These are phyloP conservation scores for Puccinia horiana DNA, from an alignment of 1,284 basidiomycete species.

Conservation along the genomic window DNA sequence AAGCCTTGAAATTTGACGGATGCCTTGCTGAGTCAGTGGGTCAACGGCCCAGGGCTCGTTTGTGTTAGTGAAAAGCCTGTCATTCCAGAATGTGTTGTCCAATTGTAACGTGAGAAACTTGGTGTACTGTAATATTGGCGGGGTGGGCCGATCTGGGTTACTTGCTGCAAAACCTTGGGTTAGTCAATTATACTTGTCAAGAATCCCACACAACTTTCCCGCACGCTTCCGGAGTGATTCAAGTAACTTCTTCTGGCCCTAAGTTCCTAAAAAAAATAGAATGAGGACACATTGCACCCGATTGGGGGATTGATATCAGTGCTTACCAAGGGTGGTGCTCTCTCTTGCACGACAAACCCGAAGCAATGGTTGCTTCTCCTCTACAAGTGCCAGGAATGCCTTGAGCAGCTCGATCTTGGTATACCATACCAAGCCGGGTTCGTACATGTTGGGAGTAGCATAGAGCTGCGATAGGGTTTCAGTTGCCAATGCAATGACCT, in stretches of 20 bases:
- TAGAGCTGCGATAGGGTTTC: too few species aligned
- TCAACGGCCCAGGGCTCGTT: not conserved
- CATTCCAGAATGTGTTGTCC: not conserved
- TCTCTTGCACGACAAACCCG: not conserved
- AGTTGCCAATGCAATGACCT: too few species aligned
- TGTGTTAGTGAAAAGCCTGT: not conserved
- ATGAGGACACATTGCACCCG: too few species aligned
- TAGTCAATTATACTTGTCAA: not conserved
- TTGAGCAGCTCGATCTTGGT: not conserved
- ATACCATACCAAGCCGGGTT: not conserved
- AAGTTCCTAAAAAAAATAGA: not conserved
- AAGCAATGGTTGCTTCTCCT: not conserved
- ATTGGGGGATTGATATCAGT: too few species aligned
- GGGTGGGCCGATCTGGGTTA: not conserved
- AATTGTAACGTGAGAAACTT: not conserved
- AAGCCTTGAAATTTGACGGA: not conserved
- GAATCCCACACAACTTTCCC: not conserved
- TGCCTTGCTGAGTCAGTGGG: not conserved
- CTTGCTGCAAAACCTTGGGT: not conserved
- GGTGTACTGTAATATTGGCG: not conserved
- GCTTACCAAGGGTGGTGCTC: slow-evolving; percentile 4
- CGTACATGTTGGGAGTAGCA: too few species aligned
- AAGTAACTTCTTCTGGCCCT: not conserved
- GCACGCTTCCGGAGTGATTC: not conserved
- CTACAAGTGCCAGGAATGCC: not conserved